A percentile compares a stretch with the other conserved stretches of the same genome.
Evolutionary conservation across 2,329 filamentous ascomycete genomes (phyloP).

Genomic region (Pyrenophora seminiperda): DNA sequence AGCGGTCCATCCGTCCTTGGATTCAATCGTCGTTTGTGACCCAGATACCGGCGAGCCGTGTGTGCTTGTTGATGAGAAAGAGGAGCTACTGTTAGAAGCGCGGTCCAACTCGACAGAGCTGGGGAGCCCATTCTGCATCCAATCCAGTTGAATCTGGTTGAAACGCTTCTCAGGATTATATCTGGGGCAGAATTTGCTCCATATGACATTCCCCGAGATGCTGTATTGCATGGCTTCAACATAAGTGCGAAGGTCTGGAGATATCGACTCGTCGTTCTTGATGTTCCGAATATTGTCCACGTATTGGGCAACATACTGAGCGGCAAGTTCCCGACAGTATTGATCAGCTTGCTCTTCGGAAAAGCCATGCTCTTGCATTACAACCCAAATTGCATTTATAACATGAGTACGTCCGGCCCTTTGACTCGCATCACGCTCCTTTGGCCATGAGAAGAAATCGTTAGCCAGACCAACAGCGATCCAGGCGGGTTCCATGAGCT

Average conservation of each 20-base stretch:
- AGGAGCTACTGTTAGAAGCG: not conserved
- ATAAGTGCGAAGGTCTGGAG: not conserved
- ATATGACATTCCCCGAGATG: conserved; percentile 44
- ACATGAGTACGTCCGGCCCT: conserved; percentile 33
- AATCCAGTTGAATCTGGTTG: not conserved
- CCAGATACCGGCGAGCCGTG: not conserved
- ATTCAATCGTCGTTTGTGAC: not conserved
- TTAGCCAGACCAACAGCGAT: conserved; percentile 45
- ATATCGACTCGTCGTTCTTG: conserved; percentile 28
- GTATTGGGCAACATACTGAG: conserved; percentile 25
- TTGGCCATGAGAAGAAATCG: conserved; percentile 51
- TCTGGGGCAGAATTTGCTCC: conserved; percentile 46
- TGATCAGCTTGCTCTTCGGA: conserved; percentile 35
- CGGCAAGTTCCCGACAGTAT: conserved; percentile 26
- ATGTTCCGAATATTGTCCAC: conserved; percentile 20
- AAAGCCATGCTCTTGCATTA: conserved; percentile 46
- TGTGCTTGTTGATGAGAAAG: not conserved
- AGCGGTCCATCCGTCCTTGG: not conserved
- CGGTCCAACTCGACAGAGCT: not conserved
- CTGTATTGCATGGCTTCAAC: conserved; percentile 35
- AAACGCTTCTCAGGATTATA: conserved; percentile 24
- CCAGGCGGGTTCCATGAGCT: conserved; percentile 30
- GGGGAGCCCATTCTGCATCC: not conserved
- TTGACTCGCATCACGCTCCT: conserved; percentile 36
- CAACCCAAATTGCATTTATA: conserved; percentile 50